phyloP scores from a whole-genome alignment of 2,329 filamentous ascomycete species.

The Trichoderma koningiopsis region DNA sequence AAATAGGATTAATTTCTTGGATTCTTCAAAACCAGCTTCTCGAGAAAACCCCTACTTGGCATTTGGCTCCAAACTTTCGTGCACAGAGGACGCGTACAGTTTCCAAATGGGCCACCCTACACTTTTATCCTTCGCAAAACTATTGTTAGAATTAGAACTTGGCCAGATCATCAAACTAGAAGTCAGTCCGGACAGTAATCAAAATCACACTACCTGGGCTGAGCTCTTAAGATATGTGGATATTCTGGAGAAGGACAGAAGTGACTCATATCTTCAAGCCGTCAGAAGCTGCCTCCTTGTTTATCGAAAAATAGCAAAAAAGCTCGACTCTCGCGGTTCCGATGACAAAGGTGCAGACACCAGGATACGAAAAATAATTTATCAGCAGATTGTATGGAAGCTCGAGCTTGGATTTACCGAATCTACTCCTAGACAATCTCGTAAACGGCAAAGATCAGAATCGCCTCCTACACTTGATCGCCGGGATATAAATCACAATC shows the following conservation, averaged over 20 bases:
- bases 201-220: neutral
- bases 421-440: too few relatives aligned
- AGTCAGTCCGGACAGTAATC: neutral
- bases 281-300: slow-evolving; percentile 15
- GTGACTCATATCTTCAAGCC: slow-evolving; percentile 22
- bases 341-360: slow-evolving; percentile 1
- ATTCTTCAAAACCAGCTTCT: neutral
- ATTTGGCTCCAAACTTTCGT: slow-evolving; percentile 1
- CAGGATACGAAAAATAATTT: slow-evolving; percentile 13
- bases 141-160: neutral
- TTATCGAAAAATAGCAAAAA: slow-evolving; percentile 18
- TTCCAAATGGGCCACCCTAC: slow-evolving; percentile 8
- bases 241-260: neutral
- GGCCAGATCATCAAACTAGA: neutral
- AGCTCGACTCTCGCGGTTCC: neutral
- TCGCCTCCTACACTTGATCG: too few relatives aligned
- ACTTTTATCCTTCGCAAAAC: slow-evolving; percentile 5
- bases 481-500: too few relatives aligned
- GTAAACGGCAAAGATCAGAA: too few relatives aligned
- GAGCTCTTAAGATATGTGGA: slow-evolving; percentile 1
- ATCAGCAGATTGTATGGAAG: too few relatives aligned
- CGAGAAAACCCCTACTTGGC: slow-evolving; percentile 4
- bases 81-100: neutral
- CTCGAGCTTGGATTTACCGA: too few relatives aligned
- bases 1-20: slow-evolving; percentile 21